phyloP scores from a whole-genome alignment of 169 alveolate species.

The Cryptosporidium sp. region DNA sequence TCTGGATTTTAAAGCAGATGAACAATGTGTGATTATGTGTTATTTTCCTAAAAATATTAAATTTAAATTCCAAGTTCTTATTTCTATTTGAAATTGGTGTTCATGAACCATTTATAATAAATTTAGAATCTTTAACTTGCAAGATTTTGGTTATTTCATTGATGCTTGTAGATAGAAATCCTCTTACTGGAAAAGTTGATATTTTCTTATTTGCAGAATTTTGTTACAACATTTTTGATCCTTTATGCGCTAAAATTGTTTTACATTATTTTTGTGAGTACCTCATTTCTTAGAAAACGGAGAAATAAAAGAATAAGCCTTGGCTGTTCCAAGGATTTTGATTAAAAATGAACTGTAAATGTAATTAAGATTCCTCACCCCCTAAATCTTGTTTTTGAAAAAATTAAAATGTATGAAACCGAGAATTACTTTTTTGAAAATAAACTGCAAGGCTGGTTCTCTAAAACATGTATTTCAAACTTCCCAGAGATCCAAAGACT shows the following conservation, averaged over 20 bases:
- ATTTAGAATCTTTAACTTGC: background rate
- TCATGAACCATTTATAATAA: background rate
- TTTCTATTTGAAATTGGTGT: background rate
- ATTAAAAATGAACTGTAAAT: background rate
- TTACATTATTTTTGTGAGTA: background rate
- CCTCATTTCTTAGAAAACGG: background rate
- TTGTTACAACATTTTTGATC: background rate
- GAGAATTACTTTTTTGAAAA: conserved; percentile 1
- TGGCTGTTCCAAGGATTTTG: background rate
- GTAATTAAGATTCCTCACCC: background rate
- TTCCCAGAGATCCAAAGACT: conserved; percentile 35
- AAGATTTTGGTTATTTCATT: background rate
- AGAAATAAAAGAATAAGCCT: background rate
- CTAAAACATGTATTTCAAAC: conserved; percentile 6
- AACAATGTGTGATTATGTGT: background rate
- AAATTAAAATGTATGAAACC: background rate
- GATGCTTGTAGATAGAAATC: background rate
- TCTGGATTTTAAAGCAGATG: background rate
- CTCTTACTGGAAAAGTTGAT: background rate
- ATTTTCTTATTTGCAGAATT: background rate
- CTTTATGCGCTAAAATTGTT: conserved; percentile 12
- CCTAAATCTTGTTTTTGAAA: background rate
- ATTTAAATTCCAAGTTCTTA: background rate
- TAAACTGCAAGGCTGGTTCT: conserved; percentile 16
- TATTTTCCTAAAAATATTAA: background rate